phyloP scores from a whole-genome alignment of 2,329 filamentous ascomycete species.

The Microsporum ferrugineum region DNA sequence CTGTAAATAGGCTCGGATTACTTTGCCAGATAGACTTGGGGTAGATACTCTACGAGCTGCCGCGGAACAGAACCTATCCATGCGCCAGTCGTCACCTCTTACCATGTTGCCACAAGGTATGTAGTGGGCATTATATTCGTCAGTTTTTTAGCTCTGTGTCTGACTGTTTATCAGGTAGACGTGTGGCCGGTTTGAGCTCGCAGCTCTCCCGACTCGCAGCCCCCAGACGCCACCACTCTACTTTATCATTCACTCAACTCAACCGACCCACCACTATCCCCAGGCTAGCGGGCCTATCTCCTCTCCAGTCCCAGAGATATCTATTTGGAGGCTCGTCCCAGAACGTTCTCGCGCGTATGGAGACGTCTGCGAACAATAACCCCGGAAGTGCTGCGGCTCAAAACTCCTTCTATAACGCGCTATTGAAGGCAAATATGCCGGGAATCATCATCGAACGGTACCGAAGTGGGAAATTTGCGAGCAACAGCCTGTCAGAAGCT shows the following conservation, averaged over 20 bases:
- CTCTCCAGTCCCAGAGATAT: slow-evolving; percentile 27
- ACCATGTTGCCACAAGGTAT: slow-evolving; percentile 3
- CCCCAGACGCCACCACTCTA: slow-evolving; percentile 25
- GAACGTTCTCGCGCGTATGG: slow-evolving; percentile 66
- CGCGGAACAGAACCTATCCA: slow-evolving; percentile 8
- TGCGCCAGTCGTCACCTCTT: not conserved
- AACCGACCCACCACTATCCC: slow-evolving; percentile 18
- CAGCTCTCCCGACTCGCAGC: not conserved
- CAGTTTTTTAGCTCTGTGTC: slow-evolving; percentile 11
- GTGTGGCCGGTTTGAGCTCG: slow-evolving; percentile 18
- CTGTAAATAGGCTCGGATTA: not conserved
- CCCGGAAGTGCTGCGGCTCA: slow-evolving; percentile 77
- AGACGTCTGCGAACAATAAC: slow-evolving; percentile 88
- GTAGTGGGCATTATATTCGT: not conserved
- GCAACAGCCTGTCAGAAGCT: slow-evolving; percentile 64
- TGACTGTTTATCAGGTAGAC: slow-evolving; percentile 15
- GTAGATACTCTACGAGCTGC: slow-evolving; percentile 7
- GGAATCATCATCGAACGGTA: slow-evolving; percentile 86
- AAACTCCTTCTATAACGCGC: slow-evolving; percentile 84
- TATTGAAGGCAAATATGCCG: slow-evolving; percentile 85
- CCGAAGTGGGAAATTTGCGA: slow-evolving; percentile 72
- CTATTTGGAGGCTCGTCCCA: slow-evolving; percentile 34
- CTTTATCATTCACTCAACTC: slow-evolving; percentile 21
- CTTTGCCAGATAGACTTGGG: slow-evolving; percentile 2
- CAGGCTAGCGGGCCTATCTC: slow-evolving; percentile 19